phyloP scores from a whole-genome alignment of 2,329 filamentous ascomycete species.

The Alternaria sp. region DNA sequence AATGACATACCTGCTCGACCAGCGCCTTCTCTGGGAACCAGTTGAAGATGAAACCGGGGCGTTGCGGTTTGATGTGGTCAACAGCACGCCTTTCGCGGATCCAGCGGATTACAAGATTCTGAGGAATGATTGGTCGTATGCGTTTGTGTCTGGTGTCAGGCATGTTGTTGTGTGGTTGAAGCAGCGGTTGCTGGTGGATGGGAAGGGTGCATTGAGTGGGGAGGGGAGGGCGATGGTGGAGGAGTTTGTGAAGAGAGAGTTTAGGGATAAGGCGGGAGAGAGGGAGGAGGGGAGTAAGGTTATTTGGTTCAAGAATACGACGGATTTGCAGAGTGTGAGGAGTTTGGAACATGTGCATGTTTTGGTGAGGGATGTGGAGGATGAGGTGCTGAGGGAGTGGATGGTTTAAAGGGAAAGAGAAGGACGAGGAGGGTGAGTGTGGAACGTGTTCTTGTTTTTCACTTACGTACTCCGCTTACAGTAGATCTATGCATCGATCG shows the following conservation, averaged over 20 bases:
- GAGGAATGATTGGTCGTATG: conserved; percentile 70
- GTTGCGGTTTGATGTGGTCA: conserved; percentile 51
- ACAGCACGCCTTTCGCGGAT: conserved; percentile 61
- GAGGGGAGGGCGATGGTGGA: conserved; percentile 38
- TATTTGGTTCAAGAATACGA: conserved; percentile 71
- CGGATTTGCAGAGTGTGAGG: conserved; percentile 65
- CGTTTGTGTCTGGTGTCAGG: conserved; percentile 58
- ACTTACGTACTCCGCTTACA: not conserved
- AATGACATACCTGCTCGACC: conserved; percentile 62
- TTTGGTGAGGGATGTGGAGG: conserved; percentile 72
- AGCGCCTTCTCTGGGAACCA: conserved; percentile 61
- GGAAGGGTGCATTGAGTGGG: conserved; percentile 38
- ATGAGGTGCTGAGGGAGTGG: conserved; percentile 49
- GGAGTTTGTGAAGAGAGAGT: conserved; percentile 50
- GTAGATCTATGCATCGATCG: rapidly evolving
- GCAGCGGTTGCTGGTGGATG: conserved; percentile 41
- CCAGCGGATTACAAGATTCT: conserved; percentile 62
- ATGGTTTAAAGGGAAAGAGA: not conserved
- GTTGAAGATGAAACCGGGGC: conserved; percentile 18
- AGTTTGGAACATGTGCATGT: conserved; percentile 78
- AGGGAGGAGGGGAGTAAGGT: conserved; percentile 54
- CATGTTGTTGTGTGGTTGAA: conserved; percentile 65
- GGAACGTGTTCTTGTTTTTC: no score
- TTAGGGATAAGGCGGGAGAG: conserved; percentile 52
- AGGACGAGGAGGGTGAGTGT: no score